Percentiles rank a stretch among this genome's conserved stretches.
Conservation (phyloP, 2,329 filamentous ascomycete genomes). For the Microsporum ferrugineum region DNA sequence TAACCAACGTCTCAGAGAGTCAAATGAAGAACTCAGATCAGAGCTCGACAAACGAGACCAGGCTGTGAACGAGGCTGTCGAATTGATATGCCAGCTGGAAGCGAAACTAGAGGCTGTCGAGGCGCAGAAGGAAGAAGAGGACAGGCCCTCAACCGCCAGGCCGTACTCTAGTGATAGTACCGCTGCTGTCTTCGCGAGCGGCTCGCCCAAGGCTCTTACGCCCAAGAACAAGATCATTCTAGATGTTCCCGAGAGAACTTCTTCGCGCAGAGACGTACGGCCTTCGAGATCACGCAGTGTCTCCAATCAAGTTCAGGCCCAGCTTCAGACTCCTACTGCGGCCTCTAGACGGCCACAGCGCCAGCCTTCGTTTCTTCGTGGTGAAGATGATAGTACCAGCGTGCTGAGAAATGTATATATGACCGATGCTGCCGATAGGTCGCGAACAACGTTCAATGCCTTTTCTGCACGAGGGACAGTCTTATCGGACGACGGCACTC, state of each 20-base stretch:
- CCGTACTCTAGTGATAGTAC: slow-evolving; percentile 17
- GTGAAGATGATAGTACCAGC: slow-evolving; percentile 27
- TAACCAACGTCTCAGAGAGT: slow-evolving; percentile 27
- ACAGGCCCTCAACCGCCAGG: slow-evolving; percentile 19
- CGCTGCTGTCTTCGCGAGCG: slow-evolving; percentile 10
- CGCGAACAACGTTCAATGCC: slow-evolving; percentile 20
- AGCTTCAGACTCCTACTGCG: slow-evolving; percentile 13
- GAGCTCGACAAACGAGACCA: slow-evolving; percentile 32
- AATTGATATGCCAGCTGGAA: slow-evolving; percentile 35
- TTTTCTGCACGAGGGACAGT: slow-evolving; percentile 28
- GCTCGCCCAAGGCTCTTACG: slow-evolving; percentile 17
- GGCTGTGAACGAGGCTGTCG: slow-evolving; percentile 34
- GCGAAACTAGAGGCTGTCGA: slow-evolving; percentile 26
- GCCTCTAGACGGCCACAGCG: slow-evolving; percentile 21
- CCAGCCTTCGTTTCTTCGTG: slow-evolving; percentile 30
- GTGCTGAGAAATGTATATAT: slow-evolving; percentile 31
- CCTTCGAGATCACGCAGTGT: slow-evolving; percentile 12
- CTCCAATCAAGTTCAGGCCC: slow-evolving; percentile 9
- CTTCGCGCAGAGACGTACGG: slow-evolving; percentile 24
- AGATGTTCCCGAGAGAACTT: slow-evolving; percentile 31
- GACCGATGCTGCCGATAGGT: slow-evolving; percentile 20
- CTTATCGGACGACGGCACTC: slow-evolving; percentile 25
- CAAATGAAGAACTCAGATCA: slow-evolving; percentile 27
- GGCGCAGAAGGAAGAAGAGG: slow-evolving; percentile 1
- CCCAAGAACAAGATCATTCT: slow-evolving; percentile 21